Evolutionary conservation across 441 rosid genomes (phyloP).

Genomic region (Metrosideros polymorpha): DNA sequence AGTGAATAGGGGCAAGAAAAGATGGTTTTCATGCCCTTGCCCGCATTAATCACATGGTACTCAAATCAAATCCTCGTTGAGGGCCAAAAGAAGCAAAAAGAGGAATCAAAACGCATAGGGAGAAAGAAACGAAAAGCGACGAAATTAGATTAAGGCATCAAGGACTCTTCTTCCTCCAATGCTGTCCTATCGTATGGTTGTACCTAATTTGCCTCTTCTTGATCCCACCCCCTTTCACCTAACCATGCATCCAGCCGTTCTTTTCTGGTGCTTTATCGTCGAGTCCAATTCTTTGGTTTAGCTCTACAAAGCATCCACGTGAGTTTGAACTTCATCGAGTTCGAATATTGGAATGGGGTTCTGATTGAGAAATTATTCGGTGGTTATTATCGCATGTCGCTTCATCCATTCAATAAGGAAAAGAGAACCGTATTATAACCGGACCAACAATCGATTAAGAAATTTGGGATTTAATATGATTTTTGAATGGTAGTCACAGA

Average conservation of each 20-base stretch:
- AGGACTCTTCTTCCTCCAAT: neutral
- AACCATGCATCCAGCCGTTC: neutral
- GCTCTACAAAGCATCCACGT: neutral
- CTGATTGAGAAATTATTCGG: neutral
- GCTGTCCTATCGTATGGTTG: neutral
- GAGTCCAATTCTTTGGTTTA: neutral
- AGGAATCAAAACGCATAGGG: neutral
- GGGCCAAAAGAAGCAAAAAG: neutral
- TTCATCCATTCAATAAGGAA: neutral
- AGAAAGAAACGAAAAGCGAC: neutral
- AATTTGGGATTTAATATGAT: neutral
- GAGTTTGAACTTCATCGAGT: neutral
- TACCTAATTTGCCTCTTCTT: neutral
- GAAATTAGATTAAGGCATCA: neutral
- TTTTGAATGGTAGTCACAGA: neutral
- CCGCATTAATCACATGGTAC: neutral
- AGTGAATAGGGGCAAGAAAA: neutral
- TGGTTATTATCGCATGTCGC: neutral
- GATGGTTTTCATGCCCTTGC: neutral
- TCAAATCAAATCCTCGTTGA: neutral
- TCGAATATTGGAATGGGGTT: neutral
- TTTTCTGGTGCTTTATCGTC: neutral
- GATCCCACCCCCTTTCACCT: neutral
- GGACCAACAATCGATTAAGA: accelerated
- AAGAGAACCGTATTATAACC: neutral